Percentiles rank a stretch among this genome's conserved stretches.
phyloP scores from a whole-genome alignment of 768 basidiomycete genomes.

The Hydnomerulius pinastri region DNA sequence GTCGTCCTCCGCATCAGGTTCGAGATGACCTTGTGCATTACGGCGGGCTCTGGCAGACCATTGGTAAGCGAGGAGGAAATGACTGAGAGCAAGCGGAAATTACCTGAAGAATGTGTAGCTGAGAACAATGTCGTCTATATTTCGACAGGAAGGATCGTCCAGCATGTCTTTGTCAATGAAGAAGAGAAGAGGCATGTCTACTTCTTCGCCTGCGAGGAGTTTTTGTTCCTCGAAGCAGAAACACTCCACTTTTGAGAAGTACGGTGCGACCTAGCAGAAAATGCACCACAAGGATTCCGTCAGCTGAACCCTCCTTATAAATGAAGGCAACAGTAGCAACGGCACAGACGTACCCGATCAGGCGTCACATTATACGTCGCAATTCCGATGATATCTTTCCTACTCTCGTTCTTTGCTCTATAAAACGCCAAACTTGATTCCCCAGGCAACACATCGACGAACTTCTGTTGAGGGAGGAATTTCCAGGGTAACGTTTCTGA shows the following conservation, averaged over 20 bases:
- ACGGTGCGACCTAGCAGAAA: constrained; percentile 97
- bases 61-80: background rate
- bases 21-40: constrained; percentile 81
- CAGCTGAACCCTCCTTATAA: background rate
- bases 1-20: constrained; percentile 85
- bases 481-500: constrained; percentile 90
- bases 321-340: too few species aligned
- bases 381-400: constrained; percentile 93
- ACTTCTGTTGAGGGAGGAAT: constrained; percentile 89
- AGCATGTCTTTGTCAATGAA: constrained; percentile 98
- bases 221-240: constrained; percentile 99
- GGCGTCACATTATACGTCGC: constrained; percentile 99
- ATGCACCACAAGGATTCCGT: too few species aligned
- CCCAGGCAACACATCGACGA: constrained; percentile 88
- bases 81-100: background rate
- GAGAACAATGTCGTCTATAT: constrained; percentile 88
- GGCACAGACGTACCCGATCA: constrained; percentile 67
- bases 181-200: constrained; percentile 97
- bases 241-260: constrained; percentile 99
- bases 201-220: constrained; percentile 91
- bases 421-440: constrained; percentile 98
- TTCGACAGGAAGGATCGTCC: constrained; percentile 86
- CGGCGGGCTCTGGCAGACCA: constrained; percentile 67
- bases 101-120: constrained; percentile 99
- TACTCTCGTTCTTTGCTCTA: constrained; percentile 82